phyloP scores from a whole-genome alignment of 2,329 filamentous ascomycete genomes.

The Fusarium anthophilum region DNA sequence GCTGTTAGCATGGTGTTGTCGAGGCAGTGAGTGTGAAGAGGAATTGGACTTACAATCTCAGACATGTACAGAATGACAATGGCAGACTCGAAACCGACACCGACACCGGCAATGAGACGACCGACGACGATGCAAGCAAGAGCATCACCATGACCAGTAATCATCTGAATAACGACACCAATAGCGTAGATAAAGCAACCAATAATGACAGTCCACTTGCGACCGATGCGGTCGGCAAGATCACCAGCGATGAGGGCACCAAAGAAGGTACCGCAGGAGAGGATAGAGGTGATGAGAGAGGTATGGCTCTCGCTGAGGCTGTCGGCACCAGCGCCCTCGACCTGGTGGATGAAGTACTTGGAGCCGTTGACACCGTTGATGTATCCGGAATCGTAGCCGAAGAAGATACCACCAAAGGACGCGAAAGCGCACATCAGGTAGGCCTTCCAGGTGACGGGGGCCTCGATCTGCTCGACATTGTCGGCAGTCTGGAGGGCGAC shows the following conservation, averaged over 20 bases:
- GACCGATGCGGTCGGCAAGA: conserved; percentile 77
- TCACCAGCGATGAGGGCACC: conserved; percentile 82
- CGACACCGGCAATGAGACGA: conserved; percentile 36
- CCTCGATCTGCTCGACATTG: conserved; percentile 70
- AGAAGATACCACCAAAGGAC: conserved; percentile 78
- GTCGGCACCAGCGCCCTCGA: conserved; percentile 53
- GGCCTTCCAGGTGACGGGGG: conserved; percentile 74
- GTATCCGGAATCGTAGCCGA: conserved; percentile 82
- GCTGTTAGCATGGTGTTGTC: conserved; percentile 1
- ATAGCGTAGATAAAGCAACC: conserved; percentile 77
- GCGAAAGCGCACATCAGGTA: conserved; percentile 77
- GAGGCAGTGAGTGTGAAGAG: background rate
- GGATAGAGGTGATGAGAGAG: conserved; percentile 76
- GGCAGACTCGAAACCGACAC: conserved; percentile 38
- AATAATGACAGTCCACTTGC: conserved; percentile 75
- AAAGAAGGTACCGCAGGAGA: conserved; percentile 82
- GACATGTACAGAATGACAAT: conserved; percentile 41
- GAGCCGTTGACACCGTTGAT: conserved; percentile 72
- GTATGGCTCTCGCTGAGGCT: conserved; percentile 54
- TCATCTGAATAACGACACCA: conserved; percentile 61
- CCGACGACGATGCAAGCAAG: conserved; percentile 34
- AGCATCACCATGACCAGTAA: conserved; percentile 32
- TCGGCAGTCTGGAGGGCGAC: conserved; percentile 53
- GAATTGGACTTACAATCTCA: conserved; percentile 48
- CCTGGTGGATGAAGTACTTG: conserved; percentile 60